These are phyloP conservation scores for Eleusine coracana DNA, from an alignment of 176 grass and related monocot genomes.

Conservation along the genomic window DNA sequence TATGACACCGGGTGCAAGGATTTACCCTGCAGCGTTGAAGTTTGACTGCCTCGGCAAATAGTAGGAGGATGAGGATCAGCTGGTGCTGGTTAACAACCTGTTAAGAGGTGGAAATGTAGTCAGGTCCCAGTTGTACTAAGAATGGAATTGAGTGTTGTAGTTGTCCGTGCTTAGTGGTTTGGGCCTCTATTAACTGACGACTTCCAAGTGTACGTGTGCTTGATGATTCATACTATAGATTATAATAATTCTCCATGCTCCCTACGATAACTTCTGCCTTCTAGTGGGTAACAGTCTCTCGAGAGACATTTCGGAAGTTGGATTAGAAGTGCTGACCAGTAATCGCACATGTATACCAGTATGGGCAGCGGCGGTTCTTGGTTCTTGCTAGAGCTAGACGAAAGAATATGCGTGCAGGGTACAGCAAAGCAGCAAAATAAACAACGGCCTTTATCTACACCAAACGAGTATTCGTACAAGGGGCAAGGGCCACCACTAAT, in stretches of 20 bases:
- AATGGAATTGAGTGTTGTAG: neutral
- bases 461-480: neutral
- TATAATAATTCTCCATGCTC: neutral
- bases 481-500: neutral
- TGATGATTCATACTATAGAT: slow-evolving; percentile 11
- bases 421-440: neutral
- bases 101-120: neutral
- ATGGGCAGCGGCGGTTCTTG: neutral
- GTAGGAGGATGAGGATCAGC: neutral
- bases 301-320: neutral
- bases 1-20: neutral
- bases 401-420: neutral
- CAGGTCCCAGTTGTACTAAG: slow-evolving; percentile 1
- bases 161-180: slow-evolving; percentile 31
- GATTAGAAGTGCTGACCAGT: neutral
- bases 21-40: neutral
- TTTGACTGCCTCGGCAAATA: slow-evolving; percentile 35
- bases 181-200: slow-evolving; percentile 1
- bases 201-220: slow-evolving; percentile 39
- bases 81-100: neutral
- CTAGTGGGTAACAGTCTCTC: neutral
- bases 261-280: slow-evolving; percentile 28
- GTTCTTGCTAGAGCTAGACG: neutral
- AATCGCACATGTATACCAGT: slow-evolving; percentile 1
- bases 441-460: neutral